Base-by-base conservation (phyloP, 805 yeast genomes). In the Candida ficus region DNA sequence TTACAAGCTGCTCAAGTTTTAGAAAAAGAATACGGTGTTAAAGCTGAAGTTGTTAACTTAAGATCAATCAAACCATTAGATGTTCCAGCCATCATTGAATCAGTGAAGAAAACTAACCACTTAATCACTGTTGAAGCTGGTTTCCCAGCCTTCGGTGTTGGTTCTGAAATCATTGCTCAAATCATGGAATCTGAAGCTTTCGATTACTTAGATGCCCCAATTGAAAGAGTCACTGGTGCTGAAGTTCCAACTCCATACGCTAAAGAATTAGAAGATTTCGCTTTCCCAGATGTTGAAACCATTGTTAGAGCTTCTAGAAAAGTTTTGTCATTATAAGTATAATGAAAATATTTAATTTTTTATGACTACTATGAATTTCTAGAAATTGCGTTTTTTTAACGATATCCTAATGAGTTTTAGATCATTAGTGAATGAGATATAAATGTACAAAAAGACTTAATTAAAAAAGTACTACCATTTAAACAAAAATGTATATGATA, bases 181-280 rank as follows among this genome's bases (percentile, higher is more conserved):
- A 75, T 93, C 62, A 89, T 93, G 96, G 99, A 93, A 73, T 80
- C 95, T 44, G 97, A 90, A 69, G 98, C 95, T 39, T 93, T 93
- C 54, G 99, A 93, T 70, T 87, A 89, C 78, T 78, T 93, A 62
- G 99, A 93, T 69, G 95, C 98, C 46, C 99, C 99, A 56, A 87
- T 93, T 53, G 95, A 83, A 73, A 88, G 99, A 76, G 91, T 90
- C 58, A 93, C 99, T 45, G 99, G 99, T 67, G 95, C 98, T 63
- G 99, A 93, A 73, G 97, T 90, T 25, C 99, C 99, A 67, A 93
- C 99, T 54, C 99, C 99, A 51, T 93, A 93, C 64, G 96, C 96
- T 56, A 78, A 80, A 67, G 90, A 83, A 71, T 78, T 93, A 63
- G 99, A 93, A 79, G 95, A 85, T 71, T 86, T 93, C 63, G 96